A percentile compares a stretch with the other conserved stretches of the same genome.
Conservation (phyloP, 2,329 filamentous ascomycete species). For the Ophiosphaerella narmari region DNA sequence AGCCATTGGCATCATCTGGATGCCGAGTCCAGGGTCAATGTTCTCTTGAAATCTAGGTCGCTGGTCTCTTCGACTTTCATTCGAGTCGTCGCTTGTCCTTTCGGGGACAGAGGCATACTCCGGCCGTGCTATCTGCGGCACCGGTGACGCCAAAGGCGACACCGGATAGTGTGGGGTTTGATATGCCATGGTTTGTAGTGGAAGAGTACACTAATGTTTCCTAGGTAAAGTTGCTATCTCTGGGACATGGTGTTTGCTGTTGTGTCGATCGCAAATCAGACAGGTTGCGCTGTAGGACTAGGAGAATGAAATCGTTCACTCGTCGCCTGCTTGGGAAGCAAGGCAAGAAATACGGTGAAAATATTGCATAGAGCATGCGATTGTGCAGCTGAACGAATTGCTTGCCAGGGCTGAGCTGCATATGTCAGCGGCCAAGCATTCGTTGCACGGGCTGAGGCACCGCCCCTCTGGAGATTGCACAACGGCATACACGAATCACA, state of each 20-base stretch:
- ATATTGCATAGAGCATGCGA: not conserved
- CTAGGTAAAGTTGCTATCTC: not conserved
- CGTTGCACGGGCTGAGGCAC: conserved; percentile 17
- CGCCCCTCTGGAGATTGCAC: conserved; percentile 8
- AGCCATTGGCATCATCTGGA: conserved; percentile 30
- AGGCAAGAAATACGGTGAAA: conserved; percentile 2
- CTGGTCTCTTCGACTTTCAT: conserved; percentile 10
- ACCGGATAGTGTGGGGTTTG: conserved; percentile 8
- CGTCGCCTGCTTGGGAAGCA: not conserved
- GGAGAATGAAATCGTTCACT: not conserved
- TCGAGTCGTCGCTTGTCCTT: conserved; percentile 22
- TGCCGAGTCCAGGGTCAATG: conserved; percentile 29
- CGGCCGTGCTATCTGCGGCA: conserved; percentile 18
- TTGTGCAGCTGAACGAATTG: conserved; percentile 15
- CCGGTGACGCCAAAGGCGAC: conserved; percentile 22
- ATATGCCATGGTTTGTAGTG: conserved; percentile 9
- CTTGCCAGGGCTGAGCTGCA: conserved; percentile 18
- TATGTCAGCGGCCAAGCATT: conserved; percentile 16
- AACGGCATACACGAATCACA: not conserved
- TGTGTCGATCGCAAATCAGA: not conserved
- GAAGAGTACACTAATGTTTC: not conserved
- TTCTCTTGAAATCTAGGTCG: conserved; percentile 22
- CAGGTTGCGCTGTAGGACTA: not conserved
- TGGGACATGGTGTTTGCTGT: conserved; percentile 1
- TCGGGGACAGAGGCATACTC: conserved; percentile 20